These are phyloP conservation scores for Microcyclospora pomicola DNA, from an alignment of 2,329 filamentous ascomycete genomes.

Conservation along the genomic window DNA sequence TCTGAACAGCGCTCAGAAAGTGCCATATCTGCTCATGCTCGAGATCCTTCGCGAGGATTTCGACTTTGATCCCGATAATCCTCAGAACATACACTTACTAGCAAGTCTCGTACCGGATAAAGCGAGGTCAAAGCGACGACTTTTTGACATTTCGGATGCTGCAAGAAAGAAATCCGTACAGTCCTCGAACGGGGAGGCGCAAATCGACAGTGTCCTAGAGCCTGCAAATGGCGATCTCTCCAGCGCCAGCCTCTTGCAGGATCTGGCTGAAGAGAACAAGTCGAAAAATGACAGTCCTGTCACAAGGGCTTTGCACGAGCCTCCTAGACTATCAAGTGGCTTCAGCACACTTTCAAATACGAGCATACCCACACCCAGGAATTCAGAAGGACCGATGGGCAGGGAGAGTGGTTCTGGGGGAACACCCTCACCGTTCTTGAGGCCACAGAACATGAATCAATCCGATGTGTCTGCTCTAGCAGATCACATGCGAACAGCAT, in stretches of 20 bases:
- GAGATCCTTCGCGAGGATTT: slow-evolving; percentile 73
- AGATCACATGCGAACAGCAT: slow-evolving; percentile 76
- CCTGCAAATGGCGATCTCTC: slow-evolving; percentile 67
- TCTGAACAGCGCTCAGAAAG: slow-evolving; percentile 73
- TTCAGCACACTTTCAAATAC: slow-evolving; percentile 46
- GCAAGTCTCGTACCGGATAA: slow-evolving; percentile 54
- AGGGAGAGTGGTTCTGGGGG: slow-evolving; percentile 55
- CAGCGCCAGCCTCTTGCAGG: slow-evolving; percentile 54
- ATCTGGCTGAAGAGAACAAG: slow-evolving; percentile 37
- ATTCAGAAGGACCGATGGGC: slow-evolving; percentile 54
- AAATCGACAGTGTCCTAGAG: slow-evolving; percentile 65
- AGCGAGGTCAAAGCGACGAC: slow-evolving; percentile 38
- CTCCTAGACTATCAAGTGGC: slow-evolving; percentile 47
- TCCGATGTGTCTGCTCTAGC: slow-evolving; percentile 71
- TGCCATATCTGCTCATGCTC: slow-evolving; percentile 73
- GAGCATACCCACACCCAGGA: slow-evolving; percentile 52
- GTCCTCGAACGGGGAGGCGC: slow-evolving; percentile 29
- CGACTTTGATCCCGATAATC: slow-evolving; percentile 61
- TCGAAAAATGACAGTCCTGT: slow-evolving; percentile 15
- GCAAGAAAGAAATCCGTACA: slow-evolving; percentile 33
- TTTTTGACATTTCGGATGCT: slow-evolving; percentile 47
- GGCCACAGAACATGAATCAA: slow-evolving; percentile 47
- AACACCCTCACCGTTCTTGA: slow-evolving; percentile 44
- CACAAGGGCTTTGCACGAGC: slow-evolving; percentile 12
- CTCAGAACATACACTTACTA: slow-evolving; percentile 55